phyloP scores from a whole-genome alignment of 176 grass and related monocot species.

The Oryza longistaminata region DNA sequence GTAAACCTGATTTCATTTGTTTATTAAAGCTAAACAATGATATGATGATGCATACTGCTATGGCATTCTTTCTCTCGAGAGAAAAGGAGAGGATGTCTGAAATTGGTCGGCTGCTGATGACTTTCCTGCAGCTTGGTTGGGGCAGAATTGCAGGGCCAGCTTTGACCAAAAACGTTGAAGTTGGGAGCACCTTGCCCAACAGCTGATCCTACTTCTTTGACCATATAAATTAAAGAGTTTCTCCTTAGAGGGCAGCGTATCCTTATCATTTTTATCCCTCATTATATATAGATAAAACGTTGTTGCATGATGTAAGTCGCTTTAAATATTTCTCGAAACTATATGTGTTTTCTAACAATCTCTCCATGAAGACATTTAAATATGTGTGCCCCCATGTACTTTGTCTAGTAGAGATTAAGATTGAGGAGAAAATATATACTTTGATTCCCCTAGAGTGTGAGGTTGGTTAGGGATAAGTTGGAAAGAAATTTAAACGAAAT shows the following conservation, averaged over 20 bases:
- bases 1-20: not conserved
- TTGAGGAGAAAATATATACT: too few relatives aligned
- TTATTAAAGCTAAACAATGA: constrained; percentile 23
- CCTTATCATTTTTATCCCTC: not conserved
- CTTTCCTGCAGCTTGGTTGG: not conserved
- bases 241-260: not conserved
- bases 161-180: constrained; percentile 28
- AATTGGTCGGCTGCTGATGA: not conserved
- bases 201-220: constrained; percentile 19
- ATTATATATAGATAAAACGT: not conserved
- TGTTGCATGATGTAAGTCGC: not conserved
- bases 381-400: not conserved
- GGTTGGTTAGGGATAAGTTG: too few relatives aligned
- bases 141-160: constrained; percentile 27
- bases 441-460: too few relatives aligned
- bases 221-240: constrained; percentile 18
- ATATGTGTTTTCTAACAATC: not conserved
- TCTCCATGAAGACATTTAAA: not conserved
- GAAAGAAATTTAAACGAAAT: too few relatives aligned
- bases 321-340: not conserved
- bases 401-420: too few relatives aligned
- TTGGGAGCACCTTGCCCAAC: not conserved
- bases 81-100: constrained; percentile 5
- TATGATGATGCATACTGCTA: not conserved
- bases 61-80: constrained; percentile 13